Base-by-base conservation (phyloP, 805 yeast species). In the Nakazawaea molendinolei region DNA sequence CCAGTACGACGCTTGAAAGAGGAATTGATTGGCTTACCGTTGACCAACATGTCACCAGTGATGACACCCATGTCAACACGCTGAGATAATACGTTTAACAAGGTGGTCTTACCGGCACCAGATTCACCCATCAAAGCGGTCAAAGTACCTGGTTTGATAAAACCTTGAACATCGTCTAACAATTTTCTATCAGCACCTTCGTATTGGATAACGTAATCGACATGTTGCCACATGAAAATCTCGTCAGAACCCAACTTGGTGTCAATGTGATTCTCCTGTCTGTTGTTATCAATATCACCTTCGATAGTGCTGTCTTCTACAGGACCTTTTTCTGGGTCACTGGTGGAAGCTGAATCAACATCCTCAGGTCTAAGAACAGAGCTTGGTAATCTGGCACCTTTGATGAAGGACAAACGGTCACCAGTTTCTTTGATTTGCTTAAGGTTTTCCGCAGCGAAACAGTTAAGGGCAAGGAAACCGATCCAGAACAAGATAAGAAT, bases 21-120 rank as follows among this genome's bases (percentile, higher is more conserved):
- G 13, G 48, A 39, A 35, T 56, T 61, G 24, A 67, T 45, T 9
- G 67, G 62, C 14, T 52, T 47, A 28, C 74, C 74, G 47, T 69
- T 66, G 15, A 71, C 73, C 44, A 67, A 49, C 57, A 64, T 60
- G 33, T 64, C 70, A 39, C 72, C 74, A 21, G 71, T 64, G 18
- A 71, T 55, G 9, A 60, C 64, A 45, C 78, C 79, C 44, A 56
- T 51, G 28, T 60, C 61, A 36, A 60, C 52, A 48, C 76, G 53
- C 43, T 64, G 69, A 31, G 75, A 62, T 36, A 69, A 53, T 3
- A 61, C 55, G 45, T 70, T 69, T 45, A 70, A 56, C 36, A 69
- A 52, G 5, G 75, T 70, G 4, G 75, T 70, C 44, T 70, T 71
- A 42, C 72, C 72, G 8, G 71, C 69, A 41, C 73, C 74, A 12